Percentiles rank a stretch among this genome's conserved stretches.
Evolutionary conservation across 768 basidiomycete species (phyloP).

Genomic region (Pisolithus microcarpus): DNA sequence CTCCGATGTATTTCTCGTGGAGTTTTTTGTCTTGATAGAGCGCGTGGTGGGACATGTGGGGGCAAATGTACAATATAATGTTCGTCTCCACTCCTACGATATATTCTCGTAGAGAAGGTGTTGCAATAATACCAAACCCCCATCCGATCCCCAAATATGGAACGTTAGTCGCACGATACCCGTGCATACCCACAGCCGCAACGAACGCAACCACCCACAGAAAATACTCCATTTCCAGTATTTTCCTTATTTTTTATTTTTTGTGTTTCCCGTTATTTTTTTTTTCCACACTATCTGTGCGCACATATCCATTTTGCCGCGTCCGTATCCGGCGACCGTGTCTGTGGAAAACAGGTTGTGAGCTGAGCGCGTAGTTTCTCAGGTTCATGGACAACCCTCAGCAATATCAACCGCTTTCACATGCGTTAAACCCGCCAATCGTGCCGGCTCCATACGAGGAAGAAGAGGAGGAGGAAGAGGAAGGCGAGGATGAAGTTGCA

Average conservation of each 20-base stretch:
- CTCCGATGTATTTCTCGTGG: neutral
- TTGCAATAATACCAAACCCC: neutral
- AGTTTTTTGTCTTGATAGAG: too few relatives aligned
- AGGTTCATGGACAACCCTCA: conserved; percentile 57
- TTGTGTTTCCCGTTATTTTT: neutral
- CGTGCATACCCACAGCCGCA: neutral
- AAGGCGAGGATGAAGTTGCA: conserved; percentile 59
- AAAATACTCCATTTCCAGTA: neutral
- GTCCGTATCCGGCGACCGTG: neutral
- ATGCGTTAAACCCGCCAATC: conserved; percentile 59
- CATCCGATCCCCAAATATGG: neutral
- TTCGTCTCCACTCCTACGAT: neutral
- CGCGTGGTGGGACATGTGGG: neutral
- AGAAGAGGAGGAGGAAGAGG: conserved; percentile 55
- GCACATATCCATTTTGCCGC: neutral
- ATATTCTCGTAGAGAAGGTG: neutral
- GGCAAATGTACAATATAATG: neutral
- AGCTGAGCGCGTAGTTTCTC: neutral
- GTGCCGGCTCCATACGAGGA: conserved; percentile 37
- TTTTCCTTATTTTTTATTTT: neutral
- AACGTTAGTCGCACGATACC: too few relatives aligned
- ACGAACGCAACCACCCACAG: neutral
- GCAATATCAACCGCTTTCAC: conserved; percentile 74
- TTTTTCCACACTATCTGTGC: too few relatives aligned
- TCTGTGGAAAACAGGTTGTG: neutral